Conservation (phyloP, 2,329 filamentous ascomycete genomes). For the Penicillium aurantiogriseum region DNA sequence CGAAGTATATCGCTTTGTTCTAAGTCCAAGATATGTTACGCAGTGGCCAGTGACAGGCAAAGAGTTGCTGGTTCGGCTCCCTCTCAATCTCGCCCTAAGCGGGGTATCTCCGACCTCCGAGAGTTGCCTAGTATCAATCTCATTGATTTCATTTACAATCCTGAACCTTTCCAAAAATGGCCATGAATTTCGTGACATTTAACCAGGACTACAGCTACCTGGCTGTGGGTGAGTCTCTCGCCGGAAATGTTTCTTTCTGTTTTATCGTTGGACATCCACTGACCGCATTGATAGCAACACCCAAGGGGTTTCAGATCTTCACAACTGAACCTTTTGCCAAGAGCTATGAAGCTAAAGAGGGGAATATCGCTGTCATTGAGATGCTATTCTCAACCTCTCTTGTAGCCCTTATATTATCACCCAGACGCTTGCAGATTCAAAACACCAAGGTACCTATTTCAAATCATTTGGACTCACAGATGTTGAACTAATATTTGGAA, state of each 20-base stretch:
- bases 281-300: conserved; percentile 63
- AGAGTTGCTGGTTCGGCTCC: conserved; percentile 16
- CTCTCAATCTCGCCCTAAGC: conserved; percentile 15
- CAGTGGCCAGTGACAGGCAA: conserved; percentile 21
- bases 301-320: conserved; percentile 92
- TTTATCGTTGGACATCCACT: conserved; percentile 6
- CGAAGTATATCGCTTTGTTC: neutral
- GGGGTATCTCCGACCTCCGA: conserved; percentile 20
- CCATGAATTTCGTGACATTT: conserved; percentile 97
- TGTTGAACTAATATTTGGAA: neutral
- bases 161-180: conserved; percentile 51
- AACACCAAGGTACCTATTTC: conserved; percentile 80
- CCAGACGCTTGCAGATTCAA: conserved; percentile 87
- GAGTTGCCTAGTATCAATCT: conserved; percentile 16
- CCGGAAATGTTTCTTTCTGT: neutral
- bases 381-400: conserved; percentile 99
- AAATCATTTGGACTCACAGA: neutral
- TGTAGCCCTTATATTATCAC: conserved; percentile 88
- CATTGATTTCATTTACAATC: neutral
- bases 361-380: conserved; percentile 92
- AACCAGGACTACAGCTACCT: conserved; percentile 98
- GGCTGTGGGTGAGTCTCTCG: conserved; percentile 70
- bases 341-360: conserved; percentile 90
- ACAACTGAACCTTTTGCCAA: conserved; percentile 95
- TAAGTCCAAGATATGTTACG: conserved; percentile 15